phyloP scores from a whole-genome alignment of 202 grass and related monocot genomes.

The Musa balbisiana region DNA sequence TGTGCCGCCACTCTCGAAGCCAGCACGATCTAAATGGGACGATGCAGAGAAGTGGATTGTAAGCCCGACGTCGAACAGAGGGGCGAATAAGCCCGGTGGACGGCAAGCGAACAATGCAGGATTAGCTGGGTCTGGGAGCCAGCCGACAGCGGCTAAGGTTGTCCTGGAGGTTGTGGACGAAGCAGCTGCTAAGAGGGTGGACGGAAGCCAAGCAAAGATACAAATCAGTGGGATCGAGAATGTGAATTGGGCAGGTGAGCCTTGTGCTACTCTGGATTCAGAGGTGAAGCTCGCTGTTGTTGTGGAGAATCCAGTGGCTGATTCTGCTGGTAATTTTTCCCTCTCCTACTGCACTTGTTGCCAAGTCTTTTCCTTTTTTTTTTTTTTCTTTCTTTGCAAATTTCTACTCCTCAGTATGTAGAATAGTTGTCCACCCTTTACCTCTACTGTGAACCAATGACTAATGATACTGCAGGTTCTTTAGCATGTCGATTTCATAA shows the following conservation, averaged over 20 bases:
- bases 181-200: slow-evolving; percentile 76
- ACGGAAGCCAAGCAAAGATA: slow-evolving; percentile 69
- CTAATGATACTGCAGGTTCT: neutral
- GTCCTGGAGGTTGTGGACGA: slow-evolving; percentile 80
- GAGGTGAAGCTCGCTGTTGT: slow-evolving; percentile 38
- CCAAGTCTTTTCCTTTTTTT: neutral
- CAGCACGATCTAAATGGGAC: slow-evolving; percentile 85
- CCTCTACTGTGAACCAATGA: neutral
- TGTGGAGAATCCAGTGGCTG: slow-evolving; percentile 38
- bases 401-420: neutral
- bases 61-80: slow-evolving; percentile 49
- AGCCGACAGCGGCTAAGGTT: slow-evolving; percentile 53
- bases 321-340: slow-evolving; percentile 54
- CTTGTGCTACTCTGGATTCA: slow-evolving; percentile 41
- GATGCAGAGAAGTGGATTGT: slow-evolving; percentile 98
- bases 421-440: neutral
- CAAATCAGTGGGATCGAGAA: slow-evolving; percentile 57
- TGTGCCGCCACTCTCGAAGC: slow-evolving; percentile 64
- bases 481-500: neutral
- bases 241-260: slow-evolving; percentile 42
- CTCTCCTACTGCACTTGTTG: no score
- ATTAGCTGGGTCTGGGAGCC: slow-evolving; percentile 29
- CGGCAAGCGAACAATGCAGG: slow-evolving; percentile 37
- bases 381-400: neutral
- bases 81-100: slow-evolving; percentile 29